phyloP scores from a whole-genome alignment of 257 asterid genomes.

The Paraleonurus japonicus region DNA sequence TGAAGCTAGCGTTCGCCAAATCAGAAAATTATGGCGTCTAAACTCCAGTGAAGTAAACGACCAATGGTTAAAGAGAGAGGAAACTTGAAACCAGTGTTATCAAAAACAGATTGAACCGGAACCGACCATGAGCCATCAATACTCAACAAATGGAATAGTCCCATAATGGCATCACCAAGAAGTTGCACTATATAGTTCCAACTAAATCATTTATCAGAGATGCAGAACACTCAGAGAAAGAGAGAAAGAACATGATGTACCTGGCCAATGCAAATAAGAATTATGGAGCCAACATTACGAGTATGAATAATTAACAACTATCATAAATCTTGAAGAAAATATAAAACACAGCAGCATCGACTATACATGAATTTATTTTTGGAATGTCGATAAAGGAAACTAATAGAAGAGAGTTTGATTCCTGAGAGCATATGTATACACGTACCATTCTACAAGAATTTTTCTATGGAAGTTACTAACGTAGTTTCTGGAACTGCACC shows the following conservation, averaged over 20 bases:
- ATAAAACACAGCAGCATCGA: slow-evolving; percentile 32
- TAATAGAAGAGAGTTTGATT: slow-evolving; percentile 14
- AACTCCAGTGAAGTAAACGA: too few species aligned
- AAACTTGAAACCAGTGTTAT: too few species aligned
- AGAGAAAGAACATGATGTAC: not conserved
- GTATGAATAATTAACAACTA: slow-evolving; percentile 25
- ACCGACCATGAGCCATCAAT: too few species aligned
- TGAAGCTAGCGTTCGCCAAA: too few species aligned
- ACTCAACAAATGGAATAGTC: not conserved
- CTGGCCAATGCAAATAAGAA: slow-evolving; percentile 4
- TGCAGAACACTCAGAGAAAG: not conserved
- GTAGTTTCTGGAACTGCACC: slow-evolving; percentile 92
- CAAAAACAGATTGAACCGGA: too few species aligned
- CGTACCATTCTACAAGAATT: slow-evolving; percentile 57
- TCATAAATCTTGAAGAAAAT: slow-evolving; percentile 23
- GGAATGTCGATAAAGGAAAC: slow-evolving; percentile 27
- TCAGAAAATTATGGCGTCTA: too few species aligned
- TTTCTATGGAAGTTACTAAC: slow-evolving; percentile 65
- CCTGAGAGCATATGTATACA: slow-evolving; percentile 27
- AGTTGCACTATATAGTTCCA: not conserved
- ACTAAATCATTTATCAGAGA: not conserved
- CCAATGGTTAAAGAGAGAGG: too few species aligned
- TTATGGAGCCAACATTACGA: slow-evolving; percentile 8
- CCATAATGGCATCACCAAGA: not conserved
- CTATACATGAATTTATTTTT: slow-evolving; percentile 57